These are phyloP conservation scores for Globisporangium echinulatum DNA, from an alignment of 352 stramenopile genomes.

Conservation along the genomic window DNA sequence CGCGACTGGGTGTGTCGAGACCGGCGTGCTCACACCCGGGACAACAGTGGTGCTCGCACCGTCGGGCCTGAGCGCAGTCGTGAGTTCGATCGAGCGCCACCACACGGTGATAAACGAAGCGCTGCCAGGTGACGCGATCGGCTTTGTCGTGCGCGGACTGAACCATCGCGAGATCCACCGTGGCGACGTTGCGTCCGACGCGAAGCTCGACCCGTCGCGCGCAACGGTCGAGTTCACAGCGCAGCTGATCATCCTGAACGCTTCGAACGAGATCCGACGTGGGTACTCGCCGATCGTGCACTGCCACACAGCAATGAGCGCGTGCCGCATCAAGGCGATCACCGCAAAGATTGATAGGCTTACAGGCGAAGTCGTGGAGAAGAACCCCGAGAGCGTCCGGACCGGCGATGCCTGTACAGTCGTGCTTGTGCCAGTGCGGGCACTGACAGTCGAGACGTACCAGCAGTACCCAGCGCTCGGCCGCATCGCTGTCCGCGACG, in stretches of 20 bases:
- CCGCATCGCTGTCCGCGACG: slow-evolving; percentile 96
- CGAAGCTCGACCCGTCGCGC: slow-evolving; percentile 89
- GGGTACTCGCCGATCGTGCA: slow-evolving; percentile 96
- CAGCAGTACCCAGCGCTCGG: slow-evolving; percentile 94
- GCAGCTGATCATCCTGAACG: slow-evolving; percentile 96
- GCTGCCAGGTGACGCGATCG: slow-evolving; percentile 93
- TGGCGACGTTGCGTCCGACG: slow-evolving; percentile 93
- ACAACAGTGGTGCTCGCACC: slow-evolving; percentile 92
- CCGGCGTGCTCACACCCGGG: slow-evolving; percentile 92
- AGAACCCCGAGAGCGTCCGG: slow-evolving; percentile 93
- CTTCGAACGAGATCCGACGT: slow-evolving; percentile 88
- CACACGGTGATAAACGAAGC: slow-evolving; percentile 91
- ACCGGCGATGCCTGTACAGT: slow-evolving; percentile 95
- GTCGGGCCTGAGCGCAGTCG: slow-evolving; percentile 52
- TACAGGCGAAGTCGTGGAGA: slow-evolving; percentile 94
- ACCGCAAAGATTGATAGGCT: slow-evolving; percentile 95
- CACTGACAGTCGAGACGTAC: slow-evolving; percentile 95
- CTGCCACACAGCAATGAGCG: slow-evolving; percentile 96
- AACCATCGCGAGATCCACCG: slow-evolving; percentile 83
- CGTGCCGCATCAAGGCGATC: slow-evolving; percentile 94
- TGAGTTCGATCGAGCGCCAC: slow-evolving; percentile 97
- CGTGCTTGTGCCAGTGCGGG: slow-evolving; percentile 90
- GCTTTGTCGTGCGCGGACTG: slow-evolving; percentile 97
- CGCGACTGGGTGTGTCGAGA: slow-evolving; percentile 96
- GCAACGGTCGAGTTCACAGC: slow-evolving; percentile 87